These are phyloP conservation scores for Naganishia vaughanmartiniae DNA, from an alignment of 768 basidiomycete species.

Conservation along the genomic window DNA sequence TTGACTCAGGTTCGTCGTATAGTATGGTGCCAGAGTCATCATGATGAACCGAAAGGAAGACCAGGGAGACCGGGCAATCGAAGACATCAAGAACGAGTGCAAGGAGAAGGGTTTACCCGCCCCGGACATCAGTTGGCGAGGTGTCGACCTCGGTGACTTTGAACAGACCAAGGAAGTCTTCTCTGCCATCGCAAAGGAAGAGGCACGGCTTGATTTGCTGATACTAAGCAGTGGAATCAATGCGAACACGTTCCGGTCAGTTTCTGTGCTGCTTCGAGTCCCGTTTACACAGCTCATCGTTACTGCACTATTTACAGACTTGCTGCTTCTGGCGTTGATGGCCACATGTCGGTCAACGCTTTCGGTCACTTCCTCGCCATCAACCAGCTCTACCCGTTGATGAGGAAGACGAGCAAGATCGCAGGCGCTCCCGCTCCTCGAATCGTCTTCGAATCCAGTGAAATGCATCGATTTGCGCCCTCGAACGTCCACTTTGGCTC, in stretches of 20 bases:
- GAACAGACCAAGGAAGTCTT: constrained; percentile 47
- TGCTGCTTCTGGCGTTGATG: constrained; percentile 39
- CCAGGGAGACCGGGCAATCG: constrained; percentile 48
- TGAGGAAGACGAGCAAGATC: constrained; percentile 51
- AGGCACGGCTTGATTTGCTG: constrained; percentile 46
- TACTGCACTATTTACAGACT: not conserved
- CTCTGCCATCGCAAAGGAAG: constrained; percentile 31
- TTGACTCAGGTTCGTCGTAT: constrained; percentile 19
- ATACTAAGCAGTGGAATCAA: constrained; percentile 45
- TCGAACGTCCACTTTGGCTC: constrained; percentile 50
- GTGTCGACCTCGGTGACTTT: constrained; percentile 44
- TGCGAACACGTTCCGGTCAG: constrained; percentile 40
- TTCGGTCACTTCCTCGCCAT: constrained; percentile 55
- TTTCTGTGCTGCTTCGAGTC: not conserved
- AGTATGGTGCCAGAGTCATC: constrained; percentile 36
- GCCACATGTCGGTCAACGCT: constrained; percentile 40
- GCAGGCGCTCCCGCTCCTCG: constrained; percentile 47
- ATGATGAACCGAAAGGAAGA: constrained; percentile 50
- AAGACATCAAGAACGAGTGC: constrained; percentile 39
- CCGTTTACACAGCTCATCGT: not conserved
- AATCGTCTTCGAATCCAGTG: constrained; percentile 54
- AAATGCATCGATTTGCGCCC: constrained; percentile 54
- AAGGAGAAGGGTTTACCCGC: constrained; percentile 35
- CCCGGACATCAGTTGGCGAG: constrained; percentile 40
- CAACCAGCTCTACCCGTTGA: constrained; percentile 55